Evolutionary conservation across 345 rosid species (phyloP).

Genomic region (Euclidium syriacum): DNA sequence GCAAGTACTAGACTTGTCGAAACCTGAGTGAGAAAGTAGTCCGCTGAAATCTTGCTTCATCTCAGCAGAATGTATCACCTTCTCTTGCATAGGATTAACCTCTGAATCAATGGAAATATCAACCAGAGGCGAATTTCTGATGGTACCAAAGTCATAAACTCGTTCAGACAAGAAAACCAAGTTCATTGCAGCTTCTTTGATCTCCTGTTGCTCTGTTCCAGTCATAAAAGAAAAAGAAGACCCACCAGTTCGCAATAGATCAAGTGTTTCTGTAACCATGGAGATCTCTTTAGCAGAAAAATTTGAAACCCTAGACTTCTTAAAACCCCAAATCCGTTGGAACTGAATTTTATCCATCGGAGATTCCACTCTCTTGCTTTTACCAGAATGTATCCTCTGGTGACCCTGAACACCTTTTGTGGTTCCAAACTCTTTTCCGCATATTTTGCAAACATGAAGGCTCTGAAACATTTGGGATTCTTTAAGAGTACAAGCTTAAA

Average conservation of each 20-base stretch:
- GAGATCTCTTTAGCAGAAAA: neutral
- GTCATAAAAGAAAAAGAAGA: neutral
- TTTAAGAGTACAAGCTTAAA: neutral
- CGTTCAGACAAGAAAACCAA: conserved; percentile 14
- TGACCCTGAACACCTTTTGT: neutral
- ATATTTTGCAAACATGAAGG: neutral
- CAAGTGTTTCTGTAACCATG: neutral
- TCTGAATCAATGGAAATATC: neutral
- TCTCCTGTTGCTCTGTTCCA: conserved; percentile 14
- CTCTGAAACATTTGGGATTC: neutral
- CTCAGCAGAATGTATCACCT: neutral
- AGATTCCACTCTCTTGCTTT: neutral
- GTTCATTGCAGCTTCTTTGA: conserved; percentile 18
- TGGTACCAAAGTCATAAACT: neutral
- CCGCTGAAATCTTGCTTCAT: neutral
- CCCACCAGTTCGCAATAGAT: neutral
- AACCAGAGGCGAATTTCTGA: neutral
- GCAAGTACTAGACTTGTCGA: neutral
- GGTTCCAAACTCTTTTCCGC: neutral
- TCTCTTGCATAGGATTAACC: neutral
- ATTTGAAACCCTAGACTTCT: too few species aligned
- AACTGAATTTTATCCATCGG: too few species aligned
- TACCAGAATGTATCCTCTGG: neutral
- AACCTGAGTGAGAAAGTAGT: neutral
- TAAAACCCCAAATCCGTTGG: neutral